Evolutionary conservation across 305 asterid genomes (phyloP).

Genomic region (Nicotiana rustica): DNA sequence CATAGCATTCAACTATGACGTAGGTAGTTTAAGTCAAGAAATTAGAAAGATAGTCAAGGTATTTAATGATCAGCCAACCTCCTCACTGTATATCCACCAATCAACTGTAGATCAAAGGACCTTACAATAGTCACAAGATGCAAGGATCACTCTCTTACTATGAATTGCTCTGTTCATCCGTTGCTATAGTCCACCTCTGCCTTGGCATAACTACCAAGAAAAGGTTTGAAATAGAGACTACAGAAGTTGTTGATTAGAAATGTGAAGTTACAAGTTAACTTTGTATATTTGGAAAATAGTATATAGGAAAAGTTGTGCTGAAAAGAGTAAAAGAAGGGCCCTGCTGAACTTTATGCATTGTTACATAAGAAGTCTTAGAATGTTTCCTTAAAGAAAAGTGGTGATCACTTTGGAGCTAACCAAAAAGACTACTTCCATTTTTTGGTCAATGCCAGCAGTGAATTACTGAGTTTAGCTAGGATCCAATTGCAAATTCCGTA

Average conservation of each 20-base stretch:
- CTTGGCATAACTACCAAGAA: background rate
- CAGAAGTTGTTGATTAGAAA: constrained; percentile 8
- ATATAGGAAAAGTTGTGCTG: background rate
- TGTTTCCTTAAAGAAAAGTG: background rate
- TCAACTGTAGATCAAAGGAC: constrained; percentile 12
- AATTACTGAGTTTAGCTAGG: background rate
- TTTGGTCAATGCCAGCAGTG: background rate
- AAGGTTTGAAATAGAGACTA: background rate
- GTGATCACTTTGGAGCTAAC: constrained; percentile 5
- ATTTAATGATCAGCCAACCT: background rate
- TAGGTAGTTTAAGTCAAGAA: constrained; percentile 4
- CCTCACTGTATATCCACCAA: background rate
- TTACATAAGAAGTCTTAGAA: background rate
- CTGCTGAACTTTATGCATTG: background rate
- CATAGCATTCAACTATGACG: background rate
- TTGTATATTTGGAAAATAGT: background rate
- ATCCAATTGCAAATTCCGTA: constrained; percentile 19
- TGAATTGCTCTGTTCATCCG: background rate
- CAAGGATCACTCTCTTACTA: constrained; percentile 11
- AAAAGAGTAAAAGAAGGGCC: constrained; percentile 2
- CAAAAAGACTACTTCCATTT: background rate
- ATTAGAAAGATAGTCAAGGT: constrained; percentile 7
- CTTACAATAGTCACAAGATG: background rate
- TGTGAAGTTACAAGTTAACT: background rate
- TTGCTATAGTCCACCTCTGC: background rate